These are phyloP conservation scores for Stemphylium beticola DNA, from an alignment of 2,329 filamentous ascomycete species.

Conservation along the genomic window DNA sequence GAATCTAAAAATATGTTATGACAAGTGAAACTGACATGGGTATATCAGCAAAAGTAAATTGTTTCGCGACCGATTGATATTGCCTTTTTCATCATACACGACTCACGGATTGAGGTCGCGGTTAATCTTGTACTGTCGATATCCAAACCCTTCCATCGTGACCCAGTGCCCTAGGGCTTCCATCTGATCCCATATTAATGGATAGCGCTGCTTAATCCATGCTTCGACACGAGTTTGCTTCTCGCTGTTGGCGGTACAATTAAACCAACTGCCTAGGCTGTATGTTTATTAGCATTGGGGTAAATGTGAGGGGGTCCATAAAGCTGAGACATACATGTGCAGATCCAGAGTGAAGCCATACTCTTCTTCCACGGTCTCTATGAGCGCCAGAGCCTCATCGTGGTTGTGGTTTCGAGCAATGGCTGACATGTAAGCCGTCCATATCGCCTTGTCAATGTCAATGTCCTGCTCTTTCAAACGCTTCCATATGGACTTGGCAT, in stretches of 20 bases:
- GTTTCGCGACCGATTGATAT: no score
- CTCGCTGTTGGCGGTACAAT: conserved; percentile 69
- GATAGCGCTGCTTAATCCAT: conserved; percentile 75
- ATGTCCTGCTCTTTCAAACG: conserved; percentile 77
- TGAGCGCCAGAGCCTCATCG: conserved; percentile 69
- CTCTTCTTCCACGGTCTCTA: conserved; percentile 70
- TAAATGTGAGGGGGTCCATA: background rate
- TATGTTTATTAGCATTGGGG: conserved; percentile 17
- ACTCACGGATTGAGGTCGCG: conserved; percentile 43
- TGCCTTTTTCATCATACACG: background rate
- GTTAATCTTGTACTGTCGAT: conserved; percentile 44
- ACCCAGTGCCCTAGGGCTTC: conserved; percentile 56
- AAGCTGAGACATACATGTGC: conserved; percentile 68
- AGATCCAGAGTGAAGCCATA: conserved; percentile 71
- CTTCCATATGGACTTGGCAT: conserved; percentile 68
- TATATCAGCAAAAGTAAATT: no score
- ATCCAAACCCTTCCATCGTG: conserved; percentile 46
- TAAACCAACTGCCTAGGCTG: conserved; percentile 78
- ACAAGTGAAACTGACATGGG: no score
- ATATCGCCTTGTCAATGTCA: conserved; percentile 74
- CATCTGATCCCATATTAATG: conserved; percentile 71
- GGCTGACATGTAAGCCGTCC: conserved; percentile 77
- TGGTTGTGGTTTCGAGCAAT: conserved; percentile 75
- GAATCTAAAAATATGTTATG: no score
- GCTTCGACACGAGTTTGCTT: conserved; percentile 73